These are phyloP conservation scores for Cadophora malorum DNA, from an alignment of 2,329 filamentous ascomycete species.

Conservation along the genomic window DNA sequence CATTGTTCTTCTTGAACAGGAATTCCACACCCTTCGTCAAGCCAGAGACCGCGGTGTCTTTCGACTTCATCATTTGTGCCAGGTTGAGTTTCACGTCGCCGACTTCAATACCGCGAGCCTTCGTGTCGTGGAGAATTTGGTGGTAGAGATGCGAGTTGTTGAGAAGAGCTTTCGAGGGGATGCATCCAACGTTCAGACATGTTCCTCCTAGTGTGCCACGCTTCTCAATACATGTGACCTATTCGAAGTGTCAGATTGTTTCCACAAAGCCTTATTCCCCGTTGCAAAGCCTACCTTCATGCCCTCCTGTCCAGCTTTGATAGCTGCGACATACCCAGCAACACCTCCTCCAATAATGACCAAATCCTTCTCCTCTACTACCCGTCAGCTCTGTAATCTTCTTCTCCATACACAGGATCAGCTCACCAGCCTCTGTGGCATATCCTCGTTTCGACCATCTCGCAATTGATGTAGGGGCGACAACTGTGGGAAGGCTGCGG, in stretches of 20 bases:
- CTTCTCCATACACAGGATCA: conserved; percentile 49
- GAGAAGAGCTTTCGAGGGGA: conserved; percentile 98
- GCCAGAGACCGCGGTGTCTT: conserved; percentile 86
- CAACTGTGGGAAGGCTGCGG: conserved; percentile 57
- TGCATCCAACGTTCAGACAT: conserved; percentile 98
- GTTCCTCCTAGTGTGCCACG: conserved; percentile 93
- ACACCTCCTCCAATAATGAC: conserved; percentile 98
- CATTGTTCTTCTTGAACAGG: conserved; percentile 98
- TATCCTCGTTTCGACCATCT: conserved; percentile 66
- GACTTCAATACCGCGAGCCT: conserved; percentile 96
- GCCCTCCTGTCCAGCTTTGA: conserved; percentile 97
- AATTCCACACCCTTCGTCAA: conserved; percentile 98
- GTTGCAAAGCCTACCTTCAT: conserved; percentile 72
- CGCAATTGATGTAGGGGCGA: conserved; percentile 53
- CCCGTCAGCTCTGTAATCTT: conserved; percentile 59
- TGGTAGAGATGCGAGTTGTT: conserved; percentile 99
- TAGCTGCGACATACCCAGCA: conserved; percentile 97
- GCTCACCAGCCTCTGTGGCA: conserved; percentile 54
- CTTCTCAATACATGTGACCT: conserved; percentile 99
- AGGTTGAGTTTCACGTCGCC: conserved; percentile 97
- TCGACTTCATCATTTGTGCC: conserved; percentile 96
- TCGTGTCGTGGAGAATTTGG: conserved; percentile 95
- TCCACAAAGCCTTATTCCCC: conserved; percentile 13
- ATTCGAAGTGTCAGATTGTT: conserved; percentile 31
- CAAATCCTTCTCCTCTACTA: conserved; percentile 90